These are phyloP conservation scores for Penicillium bovifimosum DNA, from an alignment of 495 filamentous ascomycete species.

Conservation along the genomic window DNA sequence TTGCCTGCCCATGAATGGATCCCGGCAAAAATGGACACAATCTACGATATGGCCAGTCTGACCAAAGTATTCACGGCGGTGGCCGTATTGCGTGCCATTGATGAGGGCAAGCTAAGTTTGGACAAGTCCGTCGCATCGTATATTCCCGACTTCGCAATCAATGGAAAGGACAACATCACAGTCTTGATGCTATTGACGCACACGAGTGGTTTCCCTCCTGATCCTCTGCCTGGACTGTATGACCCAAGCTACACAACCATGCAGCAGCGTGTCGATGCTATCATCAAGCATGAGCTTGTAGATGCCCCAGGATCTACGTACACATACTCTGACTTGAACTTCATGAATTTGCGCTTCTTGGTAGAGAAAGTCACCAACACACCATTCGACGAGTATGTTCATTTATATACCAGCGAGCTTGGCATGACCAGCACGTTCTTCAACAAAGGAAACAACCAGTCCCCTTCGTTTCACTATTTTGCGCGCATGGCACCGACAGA, in stretches of 20 bases:
- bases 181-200: constrained; percentile 24
- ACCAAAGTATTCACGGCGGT: constrained; percentile 24
- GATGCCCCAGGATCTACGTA: constrained; percentile 22
- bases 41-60: constrained; percentile 29
- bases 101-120: constrained; percentile 15
- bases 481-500: constrained; percentile 24
- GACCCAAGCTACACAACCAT: constrained; percentile 11
- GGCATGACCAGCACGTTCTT: constrained; percentile 27
- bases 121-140: constrained; percentile 20
- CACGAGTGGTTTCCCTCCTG: constrained; percentile 22
- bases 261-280: constrained; percentile 16
- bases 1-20: constrained; percentile 13
- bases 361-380: constrained; percentile 18
- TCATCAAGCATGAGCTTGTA: constrained; percentile 17
- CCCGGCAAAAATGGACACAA: constrained; percentile 19
- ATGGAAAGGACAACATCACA: constrained; percentile 25
- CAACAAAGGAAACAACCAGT: constrained; percentile 24
- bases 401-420: constrained; percentile 14
- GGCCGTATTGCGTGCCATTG: constrained; percentile 17
- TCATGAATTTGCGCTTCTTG: constrained; percentile 23
- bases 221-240: constrained; percentile 15
- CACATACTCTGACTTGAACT: constrained; percentile 26
- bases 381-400: constrained; percentile 18
- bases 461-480: constrained; percentile 12
- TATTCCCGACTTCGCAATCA: constrained; percentile 20